Percentiles rank a stretch among this genome's conserved stretches.
Conservation (phyloP, 1,284 basidiomycete genomes). For the Trametes hirsuta region DNA sequence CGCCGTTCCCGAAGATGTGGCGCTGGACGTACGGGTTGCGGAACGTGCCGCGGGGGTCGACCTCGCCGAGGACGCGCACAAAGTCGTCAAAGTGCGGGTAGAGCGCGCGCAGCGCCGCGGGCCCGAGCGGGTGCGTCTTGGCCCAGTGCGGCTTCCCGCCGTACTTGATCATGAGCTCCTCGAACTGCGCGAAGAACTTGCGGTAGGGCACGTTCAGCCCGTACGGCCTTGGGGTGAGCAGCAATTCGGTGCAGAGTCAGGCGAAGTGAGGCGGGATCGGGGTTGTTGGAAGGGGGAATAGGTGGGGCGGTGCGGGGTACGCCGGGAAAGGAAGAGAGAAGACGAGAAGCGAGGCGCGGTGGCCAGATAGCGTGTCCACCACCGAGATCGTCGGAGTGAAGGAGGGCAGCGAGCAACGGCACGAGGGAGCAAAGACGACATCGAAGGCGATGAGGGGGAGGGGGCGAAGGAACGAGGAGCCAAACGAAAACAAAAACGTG, state of each 20-base stretch:
- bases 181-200: conserved; percentile 80
- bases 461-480: neutral
- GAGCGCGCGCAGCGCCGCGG: conserved; percentile 63
- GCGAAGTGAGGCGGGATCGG: neutral
- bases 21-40: conserved; percentile 79
- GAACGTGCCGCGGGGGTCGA: conserved; percentile 85
- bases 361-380: conserved; percentile 1
- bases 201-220: conserved; percentile 88
- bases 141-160: conserved; percentile 96
- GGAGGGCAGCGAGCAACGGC: neutral
- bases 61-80: conserved; percentile 63
- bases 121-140: conserved; percentile 84
- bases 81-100: conserved; percentile 91
- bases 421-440: neutral
- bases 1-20: conserved; percentile 65
- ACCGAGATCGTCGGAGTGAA: neutral
- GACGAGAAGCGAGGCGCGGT: neutral
- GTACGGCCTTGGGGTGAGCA: conserved; percentile 70
- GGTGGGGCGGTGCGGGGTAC: neutral
- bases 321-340: conserved; percentile 10
- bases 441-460: neutral
- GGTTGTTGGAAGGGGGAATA: neutral
- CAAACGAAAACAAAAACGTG: conserved; percentile 4
- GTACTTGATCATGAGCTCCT: conserved; percentile 73
- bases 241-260: neutral